Conservation (phyloP, 1,284 basidiomycete species). For the Schizophyllum commune region DNA sequence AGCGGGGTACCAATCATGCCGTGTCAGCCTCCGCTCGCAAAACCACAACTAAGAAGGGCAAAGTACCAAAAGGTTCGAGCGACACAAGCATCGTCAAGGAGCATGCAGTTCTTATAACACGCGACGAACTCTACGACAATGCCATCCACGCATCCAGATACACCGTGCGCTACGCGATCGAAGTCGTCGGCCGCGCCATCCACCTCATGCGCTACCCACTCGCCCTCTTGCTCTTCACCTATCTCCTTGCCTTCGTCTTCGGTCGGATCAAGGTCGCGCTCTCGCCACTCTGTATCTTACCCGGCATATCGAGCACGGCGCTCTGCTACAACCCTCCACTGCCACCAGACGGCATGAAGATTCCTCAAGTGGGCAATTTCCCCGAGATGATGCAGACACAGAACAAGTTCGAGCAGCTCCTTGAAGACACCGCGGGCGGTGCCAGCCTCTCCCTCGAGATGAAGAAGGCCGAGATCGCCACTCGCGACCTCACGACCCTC, state of each 20-base stretch:
- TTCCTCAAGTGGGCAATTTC: conserved; percentile 44
- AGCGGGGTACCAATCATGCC: neutral
- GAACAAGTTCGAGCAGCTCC: conserved; percentile 52
- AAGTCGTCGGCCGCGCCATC: conserved; percentile 38
- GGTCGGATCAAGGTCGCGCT: conserved; percentile 35
- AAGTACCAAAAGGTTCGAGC: neutral
- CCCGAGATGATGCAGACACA: conserved; percentile 51
- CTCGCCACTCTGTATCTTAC: conserved; percentile 52
- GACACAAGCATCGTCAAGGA: neutral
- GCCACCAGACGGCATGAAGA: conserved; percentile 1
- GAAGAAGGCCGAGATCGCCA: conserved; percentile 71
- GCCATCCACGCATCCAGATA: neutral
- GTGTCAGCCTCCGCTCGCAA: neutral
- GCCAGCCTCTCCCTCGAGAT: conserved; percentile 55
- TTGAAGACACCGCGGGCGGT: conserved; percentile 48
- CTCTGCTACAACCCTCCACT: conserved; percentile 29
- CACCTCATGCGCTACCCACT: conserved; percentile 48
- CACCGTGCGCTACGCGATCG: conserved; percentile 29
- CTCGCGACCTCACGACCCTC: conserved; percentile 51
- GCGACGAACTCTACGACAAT: neutral
- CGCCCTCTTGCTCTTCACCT: conserved; percentile 43
- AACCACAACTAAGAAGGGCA: neutral
- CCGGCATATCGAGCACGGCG: conserved; percentile 40
- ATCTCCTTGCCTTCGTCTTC: conserved; percentile 37
- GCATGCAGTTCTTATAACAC: neutral